A percentile compares a stretch with the other conserved stretches of the same genome.
Evolutionary conservation across 1,139 yeast genomes (phyloP).

Genomic region (Debaryomyces sp.): DNA sequence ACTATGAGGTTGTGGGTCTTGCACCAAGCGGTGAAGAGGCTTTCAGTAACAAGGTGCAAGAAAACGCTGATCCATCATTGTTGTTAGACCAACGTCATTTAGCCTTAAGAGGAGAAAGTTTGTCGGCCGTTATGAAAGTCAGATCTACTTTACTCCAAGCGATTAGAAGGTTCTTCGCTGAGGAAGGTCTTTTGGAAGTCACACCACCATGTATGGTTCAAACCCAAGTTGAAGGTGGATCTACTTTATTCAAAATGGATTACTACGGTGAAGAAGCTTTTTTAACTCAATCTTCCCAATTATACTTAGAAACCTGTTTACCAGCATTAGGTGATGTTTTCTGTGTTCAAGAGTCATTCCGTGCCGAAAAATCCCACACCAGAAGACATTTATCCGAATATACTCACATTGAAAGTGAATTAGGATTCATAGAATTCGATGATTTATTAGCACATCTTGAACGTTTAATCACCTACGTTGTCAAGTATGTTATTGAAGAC

Average conservation of each 20-base stretch:
- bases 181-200: conserved; percentile 82
- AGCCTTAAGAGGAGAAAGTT: conserved; percentile 91
- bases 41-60: conserved; percentile 91
- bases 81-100: conserved; percentile 94
- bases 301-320: conserved; percentile 93
- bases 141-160: conserved; percentile 78
- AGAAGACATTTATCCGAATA: conserved; percentile 97
- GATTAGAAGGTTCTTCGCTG: conserved; percentile 74
- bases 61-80: conserved; percentile 90
- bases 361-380: conserved; percentile 99
- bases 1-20: conserved; percentile 81
- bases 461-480: conserved; percentile 66
- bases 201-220: conserved; percentile 99
- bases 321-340: conserved; percentile 97
- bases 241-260: conserved; percentile 88
- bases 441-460: conserved; percentile 87
- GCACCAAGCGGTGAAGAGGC: conserved; percentile 98
- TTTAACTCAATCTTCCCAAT: conserved; percentile 95
- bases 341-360: conserved; percentile 97
- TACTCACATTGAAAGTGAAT: conserved; percentile 95
- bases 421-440: conserved; percentile 83
- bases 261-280: conserved; percentile 98
- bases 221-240: conserved; percentile 99
- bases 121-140: conserved; percentile 92
- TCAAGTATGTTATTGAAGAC: conserved; percentile 80